phyloP scores from a whole-genome alignment of 495 filamentous ascomycete genomes.

The Penicillium salamii region DNA sequence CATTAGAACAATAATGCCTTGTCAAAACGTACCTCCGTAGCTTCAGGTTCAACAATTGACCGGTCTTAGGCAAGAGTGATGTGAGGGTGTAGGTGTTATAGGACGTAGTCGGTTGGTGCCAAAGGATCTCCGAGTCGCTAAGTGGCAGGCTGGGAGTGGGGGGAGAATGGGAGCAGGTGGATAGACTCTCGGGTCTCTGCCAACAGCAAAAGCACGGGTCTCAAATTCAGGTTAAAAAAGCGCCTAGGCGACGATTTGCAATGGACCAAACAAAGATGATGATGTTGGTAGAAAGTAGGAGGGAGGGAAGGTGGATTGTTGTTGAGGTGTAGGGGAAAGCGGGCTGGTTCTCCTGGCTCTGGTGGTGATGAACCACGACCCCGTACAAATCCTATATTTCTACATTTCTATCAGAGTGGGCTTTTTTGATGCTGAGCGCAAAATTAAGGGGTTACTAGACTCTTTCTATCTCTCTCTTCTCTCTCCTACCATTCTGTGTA shows the following conservation, averaged over 20 bases:
- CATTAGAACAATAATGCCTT: neutral
- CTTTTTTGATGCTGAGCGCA: neutral
- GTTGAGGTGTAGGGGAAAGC: slow-evolving; percentile 29
- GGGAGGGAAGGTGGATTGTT: slow-evolving; percentile 17
- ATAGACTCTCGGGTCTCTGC: slow-evolving; percentile 15
- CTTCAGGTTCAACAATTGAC: slow-evolving; percentile 21
- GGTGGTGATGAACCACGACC: slow-evolving; percentile 24
- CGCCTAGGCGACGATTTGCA: neutral
- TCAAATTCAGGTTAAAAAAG: neutral
- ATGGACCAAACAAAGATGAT: slow-evolving; percentile 3
- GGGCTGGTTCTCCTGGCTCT: slow-evolving; percentile 31
- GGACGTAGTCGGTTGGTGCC: slow-evolving; percentile 33
- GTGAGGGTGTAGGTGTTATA: slow-evolving; percentile 23
- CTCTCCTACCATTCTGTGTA: slow-evolving; percentile 10
- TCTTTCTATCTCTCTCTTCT: neutral
- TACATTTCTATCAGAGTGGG: neutral
- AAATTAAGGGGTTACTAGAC: slow-evolving; percentile 1
- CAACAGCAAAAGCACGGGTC: slow-evolving; percentile 11
- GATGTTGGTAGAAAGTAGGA: slow-evolving; percentile 8
- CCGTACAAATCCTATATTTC: neutral
- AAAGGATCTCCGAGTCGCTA: slow-evolving; percentile 47
- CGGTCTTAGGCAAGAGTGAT: slow-evolving; percentile 1
- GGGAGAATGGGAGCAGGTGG: slow-evolving; percentile 24
- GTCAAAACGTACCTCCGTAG: slow-evolving; percentile 19
- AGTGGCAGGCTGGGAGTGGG: slow-evolving; percentile 39